Percentiles rank a stretch among this genome's conserved stretches.
These are phyloP conservation scores for Crassisporium funariophilum DNA, from an alignment of 768 basidiomycete genomes.

Conservation along the genomic window DNA sequence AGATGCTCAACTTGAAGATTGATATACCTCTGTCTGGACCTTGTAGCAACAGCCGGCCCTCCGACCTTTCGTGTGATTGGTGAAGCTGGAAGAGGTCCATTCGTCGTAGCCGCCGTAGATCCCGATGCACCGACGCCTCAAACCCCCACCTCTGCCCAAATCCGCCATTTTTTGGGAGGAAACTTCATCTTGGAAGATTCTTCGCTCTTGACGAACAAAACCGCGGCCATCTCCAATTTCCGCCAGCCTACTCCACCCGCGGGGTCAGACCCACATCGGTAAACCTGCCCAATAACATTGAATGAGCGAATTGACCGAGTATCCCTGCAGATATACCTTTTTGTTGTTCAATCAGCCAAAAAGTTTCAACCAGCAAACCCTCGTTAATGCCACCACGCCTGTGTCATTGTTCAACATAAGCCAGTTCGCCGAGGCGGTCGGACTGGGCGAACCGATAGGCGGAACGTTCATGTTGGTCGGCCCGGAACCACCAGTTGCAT, in stretches of 20 bases:
- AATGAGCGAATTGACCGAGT: neutral
- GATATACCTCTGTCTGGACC: neutral
- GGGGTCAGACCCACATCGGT: conserved; percentile 47
- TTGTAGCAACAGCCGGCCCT: conserved; percentile 39
- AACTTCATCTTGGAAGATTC: conserved; percentile 31
- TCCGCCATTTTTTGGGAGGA: conserved; percentile 51
- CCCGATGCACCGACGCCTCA: conserved; percentile 57
- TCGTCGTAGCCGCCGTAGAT: conserved; percentile 48
- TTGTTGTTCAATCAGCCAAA: conserved; percentile 46
- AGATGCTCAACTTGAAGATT: conserved; percentile 4
- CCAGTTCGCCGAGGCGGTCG: conserved; percentile 40
- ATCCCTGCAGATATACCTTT: conserved; percentile 44
- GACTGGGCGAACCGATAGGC: conserved; percentile 47
- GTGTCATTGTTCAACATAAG: conserved; percentile 44
- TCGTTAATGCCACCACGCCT: conserved; percentile 38
- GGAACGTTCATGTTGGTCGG: conserved; percentile 54
- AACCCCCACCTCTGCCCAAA: conserved; percentile 40
- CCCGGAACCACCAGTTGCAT: conserved; percentile 12
- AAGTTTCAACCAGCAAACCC: conserved; percentile 41
- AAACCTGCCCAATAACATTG: conserved; percentile 3
- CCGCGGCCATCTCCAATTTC: conserved; percentile 44
- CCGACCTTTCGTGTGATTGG: conserved; percentile 36
- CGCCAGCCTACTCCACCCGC: conserved; percentile 43
- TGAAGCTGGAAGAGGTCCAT: conserved; percentile 37
- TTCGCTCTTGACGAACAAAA: conserved; percentile 34